Conservation (phyloP, 2,329 filamentous ascomycete genomes). For the Aspergillus awamori region DNA sequence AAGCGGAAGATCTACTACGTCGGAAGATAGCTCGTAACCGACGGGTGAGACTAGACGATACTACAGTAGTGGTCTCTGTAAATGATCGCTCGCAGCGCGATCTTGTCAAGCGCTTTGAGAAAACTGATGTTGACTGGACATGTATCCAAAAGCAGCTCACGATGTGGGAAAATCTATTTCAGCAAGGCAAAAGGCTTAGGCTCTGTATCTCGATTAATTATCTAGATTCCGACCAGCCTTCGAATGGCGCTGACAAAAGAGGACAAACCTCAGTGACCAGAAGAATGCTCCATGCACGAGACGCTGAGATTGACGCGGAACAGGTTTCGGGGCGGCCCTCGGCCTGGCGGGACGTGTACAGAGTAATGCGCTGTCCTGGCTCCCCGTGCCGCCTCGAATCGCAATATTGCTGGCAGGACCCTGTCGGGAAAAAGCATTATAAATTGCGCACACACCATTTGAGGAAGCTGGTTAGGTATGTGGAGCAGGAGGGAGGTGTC, state of each 20-base stretch:
- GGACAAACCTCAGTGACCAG: slow-evolving; percentile 20
- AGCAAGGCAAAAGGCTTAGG: slow-evolving; percentile 27
- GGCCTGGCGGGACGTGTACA: slow-evolving; percentile 25
- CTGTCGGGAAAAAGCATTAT: slow-evolving; percentile 11
- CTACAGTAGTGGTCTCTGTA: slow-evolving; percentile 23
- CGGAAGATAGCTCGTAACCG: slow-evolving; percentile 24
- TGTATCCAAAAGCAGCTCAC: slow-evolving; percentile 27
- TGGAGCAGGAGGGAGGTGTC: slow-evolving; percentile 6
- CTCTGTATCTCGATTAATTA: slow-evolving; percentile 32
- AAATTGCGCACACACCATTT: slow-evolving; percentile 3
- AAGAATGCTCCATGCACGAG: slow-evolving; percentile 30
- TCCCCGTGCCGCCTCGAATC: slow-evolving; percentile 27
- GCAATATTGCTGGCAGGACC: slow-evolving; percentile 15
- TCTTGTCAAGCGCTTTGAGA: slow-evolving; percentile 28
- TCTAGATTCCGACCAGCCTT: slow-evolving; percentile 20
- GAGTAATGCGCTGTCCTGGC: slow-evolving; percentile 34
- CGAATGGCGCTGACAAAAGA: background rate
- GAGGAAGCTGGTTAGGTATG: slow-evolving; percentile 18
- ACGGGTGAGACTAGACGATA: slow-evolving; percentile 29
- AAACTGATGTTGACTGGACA: slow-evolving; percentile 27
- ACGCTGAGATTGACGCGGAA: slow-evolving; percentile 29
- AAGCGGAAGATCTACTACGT: slow-evolving; percentile 19
- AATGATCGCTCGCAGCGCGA: slow-evolving; percentile 25
- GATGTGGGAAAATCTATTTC: slow-evolving; percentile 24
- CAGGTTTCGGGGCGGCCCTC: background rate